These are phyloP conservation scores for Ustilago nuda DNA, from an alignment of 1,284 basidiomycete genomes.

Conservation along the genomic window DNA sequence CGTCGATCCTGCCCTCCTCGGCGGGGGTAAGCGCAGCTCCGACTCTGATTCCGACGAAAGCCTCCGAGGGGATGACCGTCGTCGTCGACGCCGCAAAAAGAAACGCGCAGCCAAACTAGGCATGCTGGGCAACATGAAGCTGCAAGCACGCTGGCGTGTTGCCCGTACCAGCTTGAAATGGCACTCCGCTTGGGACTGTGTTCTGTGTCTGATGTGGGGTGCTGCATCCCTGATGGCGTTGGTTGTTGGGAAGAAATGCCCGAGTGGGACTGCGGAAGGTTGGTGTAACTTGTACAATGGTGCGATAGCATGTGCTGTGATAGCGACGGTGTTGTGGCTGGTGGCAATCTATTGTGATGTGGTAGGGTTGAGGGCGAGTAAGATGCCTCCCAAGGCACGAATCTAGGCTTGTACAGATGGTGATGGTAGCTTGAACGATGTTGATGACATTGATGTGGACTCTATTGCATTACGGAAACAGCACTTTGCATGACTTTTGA, in stretches of 20 bases:
- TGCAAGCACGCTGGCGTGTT: slow-evolving; percentile 46
- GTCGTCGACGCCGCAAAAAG: slow-evolving; percentile 35
- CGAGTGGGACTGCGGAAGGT: slow-evolving; percentile 35
- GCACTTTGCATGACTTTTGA: neutral
- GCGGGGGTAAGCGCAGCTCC: slow-evolving; percentile 11
- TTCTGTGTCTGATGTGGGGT: slow-evolving; percentile 51
- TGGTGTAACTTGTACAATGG: slow-evolving; percentile 61
- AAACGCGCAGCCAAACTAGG: slow-evolving; percentile 30
- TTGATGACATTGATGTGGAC: neutral
- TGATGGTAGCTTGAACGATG: neutral
- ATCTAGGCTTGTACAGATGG: slow-evolving; percentile 3
- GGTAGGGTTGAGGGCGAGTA: slow-evolving; percentile 33
- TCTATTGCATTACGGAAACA: neutral
- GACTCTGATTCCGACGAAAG: slow-evolving; percentile 30
- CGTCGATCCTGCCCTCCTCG: slow-evolving; percentile 53
- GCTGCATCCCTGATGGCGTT: slow-evolving; percentile 46
- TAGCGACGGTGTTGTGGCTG: slow-evolving; percentile 29
- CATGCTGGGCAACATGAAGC: slow-evolving; percentile 47
- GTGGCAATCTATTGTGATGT: slow-evolving; percentile 51
- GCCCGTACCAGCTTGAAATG: slow-evolving; percentile 51
- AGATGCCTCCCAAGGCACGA: slow-evolving; percentile 34
- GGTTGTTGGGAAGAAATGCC: slow-evolving; percentile 48
- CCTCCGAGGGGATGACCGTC: slow-evolving; percentile 27
- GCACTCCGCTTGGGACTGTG: slow-evolving; percentile 47
- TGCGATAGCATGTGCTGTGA: slow-evolving; percentile 50